phyloP scores from a whole-genome alignment of 305 asterid genomes.

The Fraxinus paxiana region DNA sequence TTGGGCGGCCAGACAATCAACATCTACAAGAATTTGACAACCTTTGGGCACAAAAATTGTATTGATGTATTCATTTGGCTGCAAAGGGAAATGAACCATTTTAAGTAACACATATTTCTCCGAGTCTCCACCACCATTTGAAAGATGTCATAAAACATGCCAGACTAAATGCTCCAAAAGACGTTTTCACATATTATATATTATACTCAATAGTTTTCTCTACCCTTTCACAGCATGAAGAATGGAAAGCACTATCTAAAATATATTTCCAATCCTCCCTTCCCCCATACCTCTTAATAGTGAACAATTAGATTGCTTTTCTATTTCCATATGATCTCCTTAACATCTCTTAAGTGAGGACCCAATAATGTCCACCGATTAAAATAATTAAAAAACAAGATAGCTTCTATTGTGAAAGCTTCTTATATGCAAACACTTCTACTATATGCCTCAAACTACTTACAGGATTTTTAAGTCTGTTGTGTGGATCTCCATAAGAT shows the following conservation, averaged over 20 bases:
- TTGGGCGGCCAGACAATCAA: constrained; percentile 50
- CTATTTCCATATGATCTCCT: not conserved
- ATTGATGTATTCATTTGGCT: constrained; percentile 77
- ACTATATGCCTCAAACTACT: constrained; percentile 28
- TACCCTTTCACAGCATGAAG: not conserved
- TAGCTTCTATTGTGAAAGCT: not conserved
- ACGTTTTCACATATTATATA: not conserved
- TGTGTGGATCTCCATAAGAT: constrained; percentile 58
- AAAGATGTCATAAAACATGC: not conserved
- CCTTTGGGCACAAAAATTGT: constrained; percentile 72
- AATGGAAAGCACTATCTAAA: not conserved
- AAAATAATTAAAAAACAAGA: not conserved
- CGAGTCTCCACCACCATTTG: not conserved
- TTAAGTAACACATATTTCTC: constrained; percentile 7
- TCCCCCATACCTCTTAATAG: not conserved
- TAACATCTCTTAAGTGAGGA: not conserved
- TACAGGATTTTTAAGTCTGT: constrained; percentile 53
- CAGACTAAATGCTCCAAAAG: not conserved
- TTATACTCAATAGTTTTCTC: not conserved
- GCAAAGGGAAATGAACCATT: constrained; percentile 29
- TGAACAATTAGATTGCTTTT: not conserved
- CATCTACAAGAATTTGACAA: constrained; percentile 65
- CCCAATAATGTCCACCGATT: not conserved
- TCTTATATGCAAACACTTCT: not conserved
- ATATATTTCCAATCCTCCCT: not conserved